Evolutionary conservation across 768 basidiomycete genomes (phyloP).

Genomic region (Favolaschia claudopus): DNA sequence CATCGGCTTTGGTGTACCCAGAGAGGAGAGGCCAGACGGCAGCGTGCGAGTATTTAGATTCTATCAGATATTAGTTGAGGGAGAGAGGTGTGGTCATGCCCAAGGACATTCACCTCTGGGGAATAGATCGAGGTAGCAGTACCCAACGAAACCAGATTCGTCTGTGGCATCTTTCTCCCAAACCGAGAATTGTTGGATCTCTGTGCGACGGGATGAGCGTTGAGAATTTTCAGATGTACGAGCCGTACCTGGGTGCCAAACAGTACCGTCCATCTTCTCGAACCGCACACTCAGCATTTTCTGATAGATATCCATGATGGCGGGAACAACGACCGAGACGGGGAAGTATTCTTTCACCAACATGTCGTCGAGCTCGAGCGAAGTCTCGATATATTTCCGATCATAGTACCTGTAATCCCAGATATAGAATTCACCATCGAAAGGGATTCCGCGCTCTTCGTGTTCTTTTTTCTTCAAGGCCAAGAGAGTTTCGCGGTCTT

Average conservation of each 20-base stretch:
- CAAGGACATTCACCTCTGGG: conserved; percentile 72
- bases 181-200: conserved; percentile 85
- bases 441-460: conserved; percentile 60
- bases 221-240: not conserved
- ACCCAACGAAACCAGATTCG: conserved; percentile 78
- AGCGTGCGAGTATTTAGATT: conserved; percentile 84
- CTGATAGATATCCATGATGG: conserved; percentile 86
- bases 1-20: conserved; percentile 65
- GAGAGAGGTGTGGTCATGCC: conserved; percentile 2
- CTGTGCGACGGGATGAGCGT: conserved; percentile 40
- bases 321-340: conserved; percentile 81
- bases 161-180: conserved; percentile 83
- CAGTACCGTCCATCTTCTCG: conserved; percentile 64
- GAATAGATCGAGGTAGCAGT: conserved; percentile 89
- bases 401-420: conserved; percentile 89
- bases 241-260: conserved; percentile 80
- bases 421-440: conserved; percentile 77
- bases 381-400: conserved; percentile 69
- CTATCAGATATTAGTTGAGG: conserved; percentile 43
- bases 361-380: conserved; percentile 75
- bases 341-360: conserved; percentile 92
- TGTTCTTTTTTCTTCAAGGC: conserved; percentile 81
- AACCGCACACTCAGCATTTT: conserved; percentile 81
- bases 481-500: conserved; percentile 73
- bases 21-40: conserved; percentile 83